Conservation (phyloP, 1,284 basidiomycete genomes). For the Schizophyllum amplum region DNA sequence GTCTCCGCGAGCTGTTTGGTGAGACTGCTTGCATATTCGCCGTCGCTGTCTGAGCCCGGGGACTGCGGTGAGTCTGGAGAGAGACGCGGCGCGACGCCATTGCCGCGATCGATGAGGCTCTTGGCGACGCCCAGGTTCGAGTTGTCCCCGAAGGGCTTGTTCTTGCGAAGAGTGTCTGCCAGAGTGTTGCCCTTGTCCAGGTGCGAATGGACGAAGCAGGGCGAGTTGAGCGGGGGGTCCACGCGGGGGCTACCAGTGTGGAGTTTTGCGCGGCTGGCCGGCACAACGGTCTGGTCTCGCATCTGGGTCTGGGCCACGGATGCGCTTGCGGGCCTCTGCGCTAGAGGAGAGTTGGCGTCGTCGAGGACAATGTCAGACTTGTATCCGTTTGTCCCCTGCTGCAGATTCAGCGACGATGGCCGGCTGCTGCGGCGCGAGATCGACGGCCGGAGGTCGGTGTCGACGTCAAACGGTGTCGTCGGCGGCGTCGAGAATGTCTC, state of each 20-base stretch:
- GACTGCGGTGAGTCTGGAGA: conserved; percentile 8
- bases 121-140: neutral
- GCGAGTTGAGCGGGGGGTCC: conserved; percentile 45
- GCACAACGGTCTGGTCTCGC: conserved; percentile 17
- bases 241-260: conserved; percentile 22
- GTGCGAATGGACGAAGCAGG: conserved; percentile 84
- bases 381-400: conserved; percentile 33
- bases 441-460: conserved; percentile 30
- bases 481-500: conserved; percentile 61
- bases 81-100: neutral
- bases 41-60: conserved; percentile 39
- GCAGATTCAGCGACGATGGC: conserved; percentile 41
- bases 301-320: neutral
- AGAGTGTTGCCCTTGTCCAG: conserved; percentile 72
- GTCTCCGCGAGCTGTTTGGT: conserved; percentile 95
- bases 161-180: conserved; percentile 58
- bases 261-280: conserved; percentile 10
- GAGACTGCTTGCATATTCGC: conserved; percentile 64
- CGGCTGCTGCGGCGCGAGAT: conserved; percentile 40
- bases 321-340: neutral
- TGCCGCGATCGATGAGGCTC: conserved; percentile 8
- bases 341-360: conserved; percentile 12
- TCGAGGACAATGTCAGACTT: conserved; percentile 40
- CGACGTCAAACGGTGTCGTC: conserved; percentile 34
- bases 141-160: conserved; percentile 13